These are phyloP conservation scores for Kodamaea plutei DNA, from an alignment of 1,139 yeast species.

Conservation along the genomic window DNA sequence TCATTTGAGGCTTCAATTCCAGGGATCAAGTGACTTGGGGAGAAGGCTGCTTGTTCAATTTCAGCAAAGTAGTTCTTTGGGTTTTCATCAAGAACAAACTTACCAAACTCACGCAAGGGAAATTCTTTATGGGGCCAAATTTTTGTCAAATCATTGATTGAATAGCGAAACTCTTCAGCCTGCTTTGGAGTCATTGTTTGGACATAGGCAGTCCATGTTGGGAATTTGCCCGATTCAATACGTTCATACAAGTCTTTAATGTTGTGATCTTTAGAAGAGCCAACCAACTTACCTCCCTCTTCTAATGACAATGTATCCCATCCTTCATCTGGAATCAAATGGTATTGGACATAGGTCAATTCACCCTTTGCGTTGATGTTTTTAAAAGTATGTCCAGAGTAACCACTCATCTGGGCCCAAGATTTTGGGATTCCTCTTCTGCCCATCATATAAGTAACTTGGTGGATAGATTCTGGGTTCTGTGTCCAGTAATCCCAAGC, in stretches of 20 bases:
- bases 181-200: constrained; percentile 68
- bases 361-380: constrained; percentile 65
- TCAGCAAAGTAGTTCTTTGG: constrained; percentile 57
- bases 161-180: constrained; percentile 56
- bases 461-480: constrained; percentile 64
- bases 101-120: constrained; percentile 58
- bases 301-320: constrained; percentile 50
- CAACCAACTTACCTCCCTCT: constrained; percentile 56
- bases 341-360: constrained; percentile 64
- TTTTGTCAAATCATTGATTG: constrained; percentile 66
- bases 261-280: constrained; percentile 62
- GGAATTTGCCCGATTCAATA: constrained; percentile 55
- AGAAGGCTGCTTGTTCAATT: constrained; percentile 58
- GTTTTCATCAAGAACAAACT: constrained; percentile 50
- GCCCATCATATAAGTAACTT: constrained; percentile 57
- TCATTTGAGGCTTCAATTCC: constrained; percentile 59
- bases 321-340: constrained; percentile 58
- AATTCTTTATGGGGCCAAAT: constrained; percentile 57
- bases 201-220: constrained; percentile 62
- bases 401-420: constrained; percentile 66
- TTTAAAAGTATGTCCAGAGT: constrained; percentile 70
- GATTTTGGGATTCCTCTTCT: constrained; percentile 69
- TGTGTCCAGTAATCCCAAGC: constrained; percentile 63
- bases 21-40: constrained; percentile 58
- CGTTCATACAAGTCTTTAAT: constrained; percentile 61